Base-by-base conservation (phyloP, 2,329 filamentous ascomycete genomes). In the Chaetomiaceae sp. region DNA sequence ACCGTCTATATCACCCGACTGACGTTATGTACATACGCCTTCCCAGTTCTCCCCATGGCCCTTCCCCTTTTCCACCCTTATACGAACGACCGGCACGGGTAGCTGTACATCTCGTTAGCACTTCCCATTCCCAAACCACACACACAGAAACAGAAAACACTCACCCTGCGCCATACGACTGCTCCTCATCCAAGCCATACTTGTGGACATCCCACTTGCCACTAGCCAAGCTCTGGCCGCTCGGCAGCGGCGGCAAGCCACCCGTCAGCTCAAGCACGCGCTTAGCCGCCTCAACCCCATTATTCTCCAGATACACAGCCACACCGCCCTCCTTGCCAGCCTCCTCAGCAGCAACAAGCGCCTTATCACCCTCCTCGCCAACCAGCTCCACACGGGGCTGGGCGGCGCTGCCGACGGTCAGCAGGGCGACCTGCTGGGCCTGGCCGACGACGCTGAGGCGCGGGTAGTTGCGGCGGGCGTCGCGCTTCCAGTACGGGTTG, bases 401-500 rank as follows among this genome's bases (percentile, higher is more conserved):
- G 10, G 82, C 85, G 50, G 85, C 86, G 71, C 86, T 96, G 59
- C 93, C 93, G 39, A 97, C 83, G 23, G 79, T 84, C 66, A 99
- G 76, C 62, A 99, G 80, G 37, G 86, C 86, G 20, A 93, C 93
- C 45, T 89, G 84, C 69, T 97, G 87, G 41, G 81, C 81, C 75
- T 97, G 93, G 53, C 76, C 85, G 55, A 99, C 80, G 40, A 88
- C 83, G 65, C 86, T 92, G 50, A 87, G 77, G 61, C 78, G 79
- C 27, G 93, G 87, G 73, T 97, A 97, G 63, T 78, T 78, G 63
- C 93, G 82, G 62, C 93, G 87, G 55, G 75, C 70, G 66, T 99
- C 93, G 64, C 93, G 90, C 78, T 95, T 95, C 89, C 90, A 99
- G 76, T 96, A 95, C 33, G 89, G 83, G 73, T 95, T 95, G 69